These are phyloP conservation scores for Kwoniella sp. DNA, from an alignment of 768 basidiomycete genomes.

Conservation along the genomic window DNA sequence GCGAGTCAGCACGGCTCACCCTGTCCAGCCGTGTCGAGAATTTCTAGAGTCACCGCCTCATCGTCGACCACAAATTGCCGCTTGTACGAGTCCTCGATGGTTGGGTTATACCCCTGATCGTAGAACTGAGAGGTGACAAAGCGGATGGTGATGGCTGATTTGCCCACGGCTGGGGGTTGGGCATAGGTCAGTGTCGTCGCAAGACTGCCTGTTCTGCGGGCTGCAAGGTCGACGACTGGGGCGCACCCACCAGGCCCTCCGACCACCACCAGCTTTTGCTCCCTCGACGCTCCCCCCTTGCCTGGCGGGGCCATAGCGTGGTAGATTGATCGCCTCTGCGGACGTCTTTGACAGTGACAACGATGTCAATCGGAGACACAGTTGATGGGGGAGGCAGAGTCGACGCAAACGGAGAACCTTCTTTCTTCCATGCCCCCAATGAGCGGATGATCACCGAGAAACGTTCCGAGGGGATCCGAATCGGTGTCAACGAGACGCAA, in stretches of 20 bases:
- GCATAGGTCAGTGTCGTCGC: too few species aligned
- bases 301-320: neutral
- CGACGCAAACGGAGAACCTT: too few species aligned
- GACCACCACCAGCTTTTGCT: constrained; percentile 33
- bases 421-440: too few species aligned
- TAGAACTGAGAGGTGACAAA: constrained; percentile 52
- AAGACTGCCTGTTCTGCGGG: neutral
- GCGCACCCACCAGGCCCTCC: constrained; percentile 29
- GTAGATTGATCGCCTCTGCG: too few species aligned
- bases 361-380: too few species aligned
- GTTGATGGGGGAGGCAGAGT: too few species aligned
- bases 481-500: too few species aligned
- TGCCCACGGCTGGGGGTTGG: constrained; percentile 47
- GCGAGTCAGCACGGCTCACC: constrained; percentile 20
- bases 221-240: neutral
- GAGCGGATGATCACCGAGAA: too few species aligned
- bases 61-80: constrained; percentile 55
- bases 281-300: constrained; percentile 5
- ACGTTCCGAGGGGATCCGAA: too few species aligned
- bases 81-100: constrained; percentile 52
- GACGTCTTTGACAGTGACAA: too few species aligned
- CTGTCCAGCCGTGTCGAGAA: constrained; percentile 57
- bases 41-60: constrained; percentile 54
- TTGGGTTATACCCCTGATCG: constrained; percentile 54
- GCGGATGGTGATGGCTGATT: constrained; percentile 52